Percentiles rank a stretch among this genome's conserved stretches.
Conservation (phyloP, 2,329 filamentous ascomycete genomes). For the Ophiognomonia clavigignenti-juglandacearum region DNA sequence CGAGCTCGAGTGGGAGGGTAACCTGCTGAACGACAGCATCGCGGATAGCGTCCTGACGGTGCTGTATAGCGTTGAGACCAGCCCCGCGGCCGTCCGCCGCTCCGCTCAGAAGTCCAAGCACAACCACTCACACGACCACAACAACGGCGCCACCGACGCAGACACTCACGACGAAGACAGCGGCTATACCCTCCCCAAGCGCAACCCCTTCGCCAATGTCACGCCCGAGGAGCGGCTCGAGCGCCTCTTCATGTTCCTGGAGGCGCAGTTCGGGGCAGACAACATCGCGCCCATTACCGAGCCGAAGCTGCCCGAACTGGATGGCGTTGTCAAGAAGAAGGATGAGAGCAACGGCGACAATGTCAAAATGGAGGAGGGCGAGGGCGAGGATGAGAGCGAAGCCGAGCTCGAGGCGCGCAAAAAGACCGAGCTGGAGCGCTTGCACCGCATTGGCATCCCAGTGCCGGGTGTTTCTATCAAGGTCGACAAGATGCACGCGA, state of each 20-base stretch:
- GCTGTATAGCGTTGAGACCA: conserved; percentile 86
- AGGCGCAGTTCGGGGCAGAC: conserved; percentile 88
- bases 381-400: conserved; percentile 35
- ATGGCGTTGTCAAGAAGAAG: conserved; percentile 33
- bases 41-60: conserved; percentile 97
- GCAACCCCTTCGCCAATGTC: conserved; percentile 71
- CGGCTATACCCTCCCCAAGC: conserved; percentile 34
- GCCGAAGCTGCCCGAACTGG: conserved; percentile 48
- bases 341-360: conserved; percentile 32
- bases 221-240: conserved; percentile 72
- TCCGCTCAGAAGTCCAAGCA: conserved; percentile 33
- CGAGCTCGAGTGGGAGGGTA: conserved; percentile 95
- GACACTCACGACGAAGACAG: conserved; percentile 49
- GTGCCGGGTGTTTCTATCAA: conserved; percentile 84
- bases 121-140: conserved; percentile 39
- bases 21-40: conserved; percentile 95
- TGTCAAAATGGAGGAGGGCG: conserved; percentile 20
- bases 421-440: conserved; percentile 65
- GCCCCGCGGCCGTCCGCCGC: conserved; percentile 91
- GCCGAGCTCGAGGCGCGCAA: conserved; percentile 56
- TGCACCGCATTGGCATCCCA: conserved; percentile 81
- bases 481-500: conserved; percentile 82
- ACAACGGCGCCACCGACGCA: conserved; percentile 14
- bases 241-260: conserved; percentile 90
- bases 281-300: conserved; percentile 72